Percentiles rank a stretch among this genome's conserved stretches.
These are phyloP conservation scores for Boletus pseudopeckii DNA, from an alignment of 768 basidiomycete genomes.

Conservation along the genomic window DNA sequence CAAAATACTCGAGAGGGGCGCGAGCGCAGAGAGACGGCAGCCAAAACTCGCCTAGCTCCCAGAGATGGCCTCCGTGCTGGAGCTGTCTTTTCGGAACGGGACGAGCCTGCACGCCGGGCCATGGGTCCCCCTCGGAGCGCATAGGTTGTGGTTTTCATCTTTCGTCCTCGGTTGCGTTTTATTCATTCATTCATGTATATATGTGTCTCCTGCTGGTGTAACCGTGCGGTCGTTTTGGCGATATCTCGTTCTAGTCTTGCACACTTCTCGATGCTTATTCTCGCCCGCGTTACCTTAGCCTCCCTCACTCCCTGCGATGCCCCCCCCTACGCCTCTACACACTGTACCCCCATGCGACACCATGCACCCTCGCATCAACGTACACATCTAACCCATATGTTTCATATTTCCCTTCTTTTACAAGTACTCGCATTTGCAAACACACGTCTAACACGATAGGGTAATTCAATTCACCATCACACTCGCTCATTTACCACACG, in stretches of 20 bases:
- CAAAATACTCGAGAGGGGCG: constrained; percentile 24
- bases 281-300: neutral
- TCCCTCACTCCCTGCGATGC: constrained; percentile 1
- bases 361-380: neutral
- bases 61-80: constrained; percentile 31
- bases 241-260: constrained; percentile 10
- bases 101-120: constrained; percentile 30
- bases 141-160: neutral
- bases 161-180: neutral
- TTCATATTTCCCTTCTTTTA: neutral
- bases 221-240: constrained; percentile 6
- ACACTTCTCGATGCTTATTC: constrained; percentile 6
- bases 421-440: neutral
- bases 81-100: constrained; percentile 26
- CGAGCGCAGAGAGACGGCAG: constrained; percentile 22
- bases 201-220: neutral
- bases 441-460: constrained; percentile 4
- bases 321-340: constrained; percentile 1
- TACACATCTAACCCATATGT: constrained; percentile 8
- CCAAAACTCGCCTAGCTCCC: constrained; percentile 22
- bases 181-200: constrained; percentile 12
- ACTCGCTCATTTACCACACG: constrained; percentile 7
- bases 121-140: constrained; percentile 27
- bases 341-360: constrained; percentile 6
- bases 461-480: constrained; percentile 3